Base-by-base conservation (phyloP, 2,329 filamentous ascomycete species). In the Fonsecaea pedrosoi region DNA sequence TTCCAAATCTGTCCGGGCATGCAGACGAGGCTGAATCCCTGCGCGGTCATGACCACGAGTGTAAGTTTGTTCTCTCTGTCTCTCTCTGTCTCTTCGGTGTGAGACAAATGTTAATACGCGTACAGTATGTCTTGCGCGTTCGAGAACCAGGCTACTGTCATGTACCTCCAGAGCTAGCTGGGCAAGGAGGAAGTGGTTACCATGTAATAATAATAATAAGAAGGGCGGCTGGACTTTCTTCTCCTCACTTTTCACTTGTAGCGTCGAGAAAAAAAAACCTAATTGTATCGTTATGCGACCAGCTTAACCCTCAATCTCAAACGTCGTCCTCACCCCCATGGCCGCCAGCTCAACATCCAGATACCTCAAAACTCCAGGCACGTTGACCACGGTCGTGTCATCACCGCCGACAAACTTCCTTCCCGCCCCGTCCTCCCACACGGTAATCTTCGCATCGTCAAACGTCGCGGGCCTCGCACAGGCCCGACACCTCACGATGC, bases 281-380 rank as follows among this genome's bases (percentile, higher is more conserved):
- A 32, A 32, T 32, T 48, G 42, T 48, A 32, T 32, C 25, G 42
- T 48, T 18, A 10, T 21, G 42, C 42, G 42, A 48, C 18, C 18
- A 15, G 5, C 8, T 38, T 45, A 65, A 21, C 82, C 82, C 54
- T 83, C 82, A 54, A 98, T 90, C 78, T 90, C 90, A 77, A 97
- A 98, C 84, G 92, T 97, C 81, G 99, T 87, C 81, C 93, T 90
- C 62, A 99, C 90, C 61, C 95, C 95, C 95, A 99, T 99, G 64
- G 93, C 93, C 40, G 94, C 92, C 74, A 99, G 82, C 80, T 99
- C 95, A 21, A 97, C 94, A 80, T 99, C 95, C 72, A 99, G 81
- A 82, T 91, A 98, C 80, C 92, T 92, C 78, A 99, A 82, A 62
- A 96, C 95, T 70, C 94, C 94, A 0, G 95, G 95, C 15, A 99